Evolutionary conservation across 106 monocot genomes (phyloP).

Genomic region (Dioscorea dumetorum): DNA sequence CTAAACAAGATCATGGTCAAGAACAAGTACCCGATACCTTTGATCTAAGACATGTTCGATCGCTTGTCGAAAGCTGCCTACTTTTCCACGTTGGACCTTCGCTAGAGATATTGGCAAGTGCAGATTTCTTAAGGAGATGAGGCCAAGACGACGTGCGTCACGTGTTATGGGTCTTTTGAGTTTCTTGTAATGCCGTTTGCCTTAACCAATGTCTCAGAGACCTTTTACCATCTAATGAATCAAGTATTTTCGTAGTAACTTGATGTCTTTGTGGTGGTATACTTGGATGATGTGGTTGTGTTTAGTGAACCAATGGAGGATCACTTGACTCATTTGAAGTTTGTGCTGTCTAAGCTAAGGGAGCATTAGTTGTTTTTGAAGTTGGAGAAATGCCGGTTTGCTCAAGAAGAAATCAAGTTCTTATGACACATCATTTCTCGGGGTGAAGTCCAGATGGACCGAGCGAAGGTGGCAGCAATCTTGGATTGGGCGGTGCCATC

Average conservation of each 20-base stretch:
- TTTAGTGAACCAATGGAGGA: not conserved
- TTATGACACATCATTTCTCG: not conserved
- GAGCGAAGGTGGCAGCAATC: not conserved
- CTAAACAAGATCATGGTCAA: too few relatives aligned
- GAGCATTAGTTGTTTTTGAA: not conserved
- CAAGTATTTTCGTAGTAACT: not conserved
- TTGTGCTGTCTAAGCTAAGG: not conserved
- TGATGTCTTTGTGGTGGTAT: not conserved
- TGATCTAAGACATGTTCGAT: too few relatives aligned
- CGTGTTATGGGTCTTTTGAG: too few relatives aligned
- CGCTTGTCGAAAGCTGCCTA: too few relatives aligned
- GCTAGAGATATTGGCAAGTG: too few relatives aligned
- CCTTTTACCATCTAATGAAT: too few relatives aligned
- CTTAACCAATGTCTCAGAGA: too few relatives aligned
- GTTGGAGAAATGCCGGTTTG: not conserved
- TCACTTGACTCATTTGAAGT: not conserved
- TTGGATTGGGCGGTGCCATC: not conserved
- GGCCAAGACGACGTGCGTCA: too few relatives aligned
- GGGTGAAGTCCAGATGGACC: not conserved
- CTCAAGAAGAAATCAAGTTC: not conserved
- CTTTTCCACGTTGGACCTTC: too few relatives aligned
- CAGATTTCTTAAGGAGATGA: too few relatives aligned
- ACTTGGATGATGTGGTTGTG: constrained; percentile 4
- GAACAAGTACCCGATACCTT: too few relatives aligned
- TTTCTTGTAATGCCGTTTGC: too few relatives aligned